Base-by-base conservation (phyloP, 306 rosid species). In the Malus fusca region DNA sequence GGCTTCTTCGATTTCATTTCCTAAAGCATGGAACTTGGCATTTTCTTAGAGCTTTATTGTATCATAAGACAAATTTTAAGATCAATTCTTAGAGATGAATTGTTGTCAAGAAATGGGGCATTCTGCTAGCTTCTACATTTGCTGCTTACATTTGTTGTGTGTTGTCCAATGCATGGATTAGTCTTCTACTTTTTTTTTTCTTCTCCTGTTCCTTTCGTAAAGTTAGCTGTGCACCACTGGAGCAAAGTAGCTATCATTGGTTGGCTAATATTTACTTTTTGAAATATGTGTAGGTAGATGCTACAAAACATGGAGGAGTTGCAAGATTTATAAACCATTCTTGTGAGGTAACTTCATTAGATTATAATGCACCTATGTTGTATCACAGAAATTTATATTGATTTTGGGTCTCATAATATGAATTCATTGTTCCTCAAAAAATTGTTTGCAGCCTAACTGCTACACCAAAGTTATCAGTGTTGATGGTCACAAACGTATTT, bases 381-480 rank as follows among this genome's bases (percentile, higher is more conserved):
- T 25, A 25, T 25, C 25, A 25, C 25, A 25, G 25, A 25, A 25
- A 25, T 25, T 25, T 25, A 25, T 25, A 1, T 25, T 25, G 25
- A 25, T 25, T 25, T 25, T 25, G 25, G 25, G 25, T 25, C 25
- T 25, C 25, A 25, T 25, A 25, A 25, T 25, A 25, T 25, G 25
- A 25, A 25, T 25, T 25, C 25, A 25, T 25, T 25, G 25, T 25
- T 25, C 25, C 25, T 25, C 25, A 25, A 25, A 25, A 25, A 15
- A 48, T 48, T 48, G 78, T 80, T 84, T 78, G 87, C 96, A 92
- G 99, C 99, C 99, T 68, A 95, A 92, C 72, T 92, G 99, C 91
- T 95, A 95, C 85, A 92, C 99, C 71, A 92, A 95, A 87, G 98
- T 95, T 79, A 92, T 95, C 60, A 89, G 92, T 64, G 89, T 95